These are phyloP conservation scores for Circinella umbellata DNA, from an alignment of 371 early-diverging fungal genomes.

Conservation along the genomic window DNA sequence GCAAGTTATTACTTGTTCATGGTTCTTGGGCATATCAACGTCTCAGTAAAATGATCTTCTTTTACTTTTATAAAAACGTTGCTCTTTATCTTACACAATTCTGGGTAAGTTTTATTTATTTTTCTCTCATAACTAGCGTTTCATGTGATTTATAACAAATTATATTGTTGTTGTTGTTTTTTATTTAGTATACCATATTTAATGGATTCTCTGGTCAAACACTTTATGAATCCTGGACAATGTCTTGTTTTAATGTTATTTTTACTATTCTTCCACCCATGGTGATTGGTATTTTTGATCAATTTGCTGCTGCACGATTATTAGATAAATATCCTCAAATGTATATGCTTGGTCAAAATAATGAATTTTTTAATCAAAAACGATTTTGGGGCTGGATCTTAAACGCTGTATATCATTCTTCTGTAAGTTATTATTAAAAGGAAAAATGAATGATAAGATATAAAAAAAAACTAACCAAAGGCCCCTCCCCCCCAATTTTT, in stretches of 20 bases:
- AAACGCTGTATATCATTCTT: conserved; percentile 94
- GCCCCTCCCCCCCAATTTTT: too few relatives aligned
- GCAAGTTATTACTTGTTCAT: conserved; percentile 90
- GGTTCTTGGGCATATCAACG: conserved; percentile 95
- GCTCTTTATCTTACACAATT: conserved; percentile 96
- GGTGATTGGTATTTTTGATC: conserved; percentile 92
- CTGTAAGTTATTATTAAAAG: conserved; percentile 36
- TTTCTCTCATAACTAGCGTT: too few relatives aligned
- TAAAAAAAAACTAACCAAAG: background rate
- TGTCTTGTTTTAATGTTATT: conserved; percentile 87
- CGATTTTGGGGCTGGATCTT: conserved; percentile 95
- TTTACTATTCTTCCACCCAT: conserved; percentile 91
- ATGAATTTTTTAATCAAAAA: conserved; percentile 90
- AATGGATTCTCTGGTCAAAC: conserved; percentile 93
- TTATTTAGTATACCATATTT: conserved; percentile 74
- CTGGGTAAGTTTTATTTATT: conserved; percentile 63
- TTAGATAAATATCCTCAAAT: conserved; percentile 97
- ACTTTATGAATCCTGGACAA: conserved; percentile 93
- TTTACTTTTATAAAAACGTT: conserved; percentile 96
- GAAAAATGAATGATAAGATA: background rate
- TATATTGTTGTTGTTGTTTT: background rate
- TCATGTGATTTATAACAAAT: background rate
- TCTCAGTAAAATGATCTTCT: conserved; percentile 85
- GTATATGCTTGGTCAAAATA: conserved; percentile 90
- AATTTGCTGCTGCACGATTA: conserved; percentile 87